Evolutionary conservation across 1,139 yeast species (phyloP), one percentile per base, ranked within the genome.

Genomic region (Lodderomyces jiufengensis): DNA sequence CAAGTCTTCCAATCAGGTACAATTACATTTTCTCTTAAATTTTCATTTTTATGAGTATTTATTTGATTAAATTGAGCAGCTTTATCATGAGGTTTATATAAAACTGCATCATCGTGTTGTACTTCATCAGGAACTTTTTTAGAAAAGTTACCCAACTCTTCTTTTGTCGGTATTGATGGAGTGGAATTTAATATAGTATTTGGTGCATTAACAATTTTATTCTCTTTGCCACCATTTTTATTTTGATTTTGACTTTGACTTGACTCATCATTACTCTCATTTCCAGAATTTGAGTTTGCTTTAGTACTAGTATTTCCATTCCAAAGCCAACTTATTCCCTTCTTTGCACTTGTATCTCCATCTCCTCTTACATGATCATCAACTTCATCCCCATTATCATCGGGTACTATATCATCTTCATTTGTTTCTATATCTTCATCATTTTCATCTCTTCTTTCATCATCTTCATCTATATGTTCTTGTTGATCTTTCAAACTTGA

Each of bases 21-120:
- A 31, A 70, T 65, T 11, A 62, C 48, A 45, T 69, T 70, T 36
- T 66, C 73, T 29, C 48, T 49, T 33, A 69, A 50, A 48, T 69
- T 65, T 44, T 69, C 74, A 45, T 69, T 69, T 42, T 66, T 67
- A 45, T 67, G 75, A 8, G 73, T 69, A 45, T 70, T 67, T 40
- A 70, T 68, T 45, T 67, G 61, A 38, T 55, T 59, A 50, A 70
- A 69, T 41, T 69, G 70, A 15, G 59, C 52, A 3, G 73, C 54
- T 35, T 65, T 61, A 38, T 63, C 63, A 40, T 70, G 76, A 2
- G 75, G 72, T 41, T 68, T 68, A 47, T 69, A 70, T 41, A 70
- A 55, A 2, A 70, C 74, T 1, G 76, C 76, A 47, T 70, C 75
- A 37, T 68, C 73, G 21, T 28, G 36, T 43, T 46, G n/a, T 31